Evolutionary conservation across 106 monocot genomes (phyloP).

Genomic region (Apostasia shenzhenica): DNA sequence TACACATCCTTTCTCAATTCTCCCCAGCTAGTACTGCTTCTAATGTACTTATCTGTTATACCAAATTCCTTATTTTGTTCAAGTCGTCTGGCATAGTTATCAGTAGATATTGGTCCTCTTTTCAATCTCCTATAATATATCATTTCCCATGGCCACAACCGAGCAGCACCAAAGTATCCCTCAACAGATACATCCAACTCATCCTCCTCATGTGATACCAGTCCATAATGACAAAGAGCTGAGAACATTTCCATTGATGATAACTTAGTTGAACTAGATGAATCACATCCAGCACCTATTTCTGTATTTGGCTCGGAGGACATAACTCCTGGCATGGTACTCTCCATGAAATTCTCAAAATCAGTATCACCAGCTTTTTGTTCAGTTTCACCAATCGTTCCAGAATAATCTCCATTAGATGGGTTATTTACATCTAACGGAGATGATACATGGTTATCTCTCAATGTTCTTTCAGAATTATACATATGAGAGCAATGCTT

Average conservation of each 20-base stretch:
- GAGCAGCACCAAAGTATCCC: constrained; percentile 55
- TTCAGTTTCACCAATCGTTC: constrained; percentile 1
- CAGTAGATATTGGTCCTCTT: constrained; percentile 59
- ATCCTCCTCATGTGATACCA: constrained; percentile 18
- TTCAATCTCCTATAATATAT: constrained; percentile 49
- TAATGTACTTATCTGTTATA: constrained; percentile 57
- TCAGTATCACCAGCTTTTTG: constrained; percentile 6
- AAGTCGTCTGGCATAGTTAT: constrained; percentile 65
- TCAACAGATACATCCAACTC: constrained; percentile 24
- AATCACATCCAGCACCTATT: constrained; percentile 1
- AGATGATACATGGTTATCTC: constrained; percentile 14
- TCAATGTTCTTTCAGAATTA: constrained; percentile 6
- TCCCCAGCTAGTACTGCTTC: constrained; percentile 73
- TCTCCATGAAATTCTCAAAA: constrained; percentile 17
- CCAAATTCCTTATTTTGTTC: constrained; percentile 69
- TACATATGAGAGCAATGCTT: constrained; percentile 2
- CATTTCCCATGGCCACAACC: constrained; percentile 77
- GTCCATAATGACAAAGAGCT: constrained; percentile 49
- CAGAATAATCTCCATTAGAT: constrained; percentile 12
- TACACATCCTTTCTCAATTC: constrained; percentile 13
- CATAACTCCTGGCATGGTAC: background rate
- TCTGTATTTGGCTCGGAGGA: background rate
- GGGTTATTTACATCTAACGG: constrained; percentile 7
- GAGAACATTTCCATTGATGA: constrained; percentile 31
- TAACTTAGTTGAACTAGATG: constrained; percentile 17